Conservation (phyloP, 1,139 yeast genomes). For the Saccharomyces hybrid region DNA sequence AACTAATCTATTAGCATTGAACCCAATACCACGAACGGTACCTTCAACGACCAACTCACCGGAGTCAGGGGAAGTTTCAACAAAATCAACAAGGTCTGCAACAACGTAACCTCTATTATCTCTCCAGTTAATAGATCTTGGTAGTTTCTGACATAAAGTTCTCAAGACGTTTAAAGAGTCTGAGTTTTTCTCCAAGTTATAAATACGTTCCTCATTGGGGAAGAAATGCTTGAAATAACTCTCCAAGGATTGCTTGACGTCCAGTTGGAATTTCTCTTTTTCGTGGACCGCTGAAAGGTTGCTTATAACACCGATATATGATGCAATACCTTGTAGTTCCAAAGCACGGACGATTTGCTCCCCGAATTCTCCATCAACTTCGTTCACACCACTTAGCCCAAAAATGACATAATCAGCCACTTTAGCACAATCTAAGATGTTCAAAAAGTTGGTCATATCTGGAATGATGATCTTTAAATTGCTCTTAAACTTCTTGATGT, state of each 20-base stretch:
- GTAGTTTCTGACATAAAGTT: slow-evolving; percentile 74
- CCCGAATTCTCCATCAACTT: slow-evolving; percentile 72
- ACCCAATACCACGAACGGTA: slow-evolving; percentile 76
- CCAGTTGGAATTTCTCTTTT: slow-evolving; percentile 69
- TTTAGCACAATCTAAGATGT: slow-evolving; percentile 78
- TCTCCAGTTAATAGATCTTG: slow-evolving; percentile 84
- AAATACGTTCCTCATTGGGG: slow-evolving; percentile 75
- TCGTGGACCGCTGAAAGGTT: slow-evolving; percentile 58
- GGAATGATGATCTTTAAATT: slow-evolving; percentile 71
- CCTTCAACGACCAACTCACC: slow-evolving; percentile 62
- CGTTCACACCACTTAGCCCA: slow-evolving; percentile 76
- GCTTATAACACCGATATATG: slow-evolving; percentile 74
- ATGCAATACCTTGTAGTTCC: slow-evolving; percentile 87
- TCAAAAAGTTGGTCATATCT: slow-evolving; percentile 54
- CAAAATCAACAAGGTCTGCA: slow-evolving; percentile 56
- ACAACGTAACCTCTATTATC: slow-evolving; percentile 81
- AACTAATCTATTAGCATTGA: slow-evolving; percentile 66
- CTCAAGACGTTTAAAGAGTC: slow-evolving; percentile 71
- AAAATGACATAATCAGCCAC: slow-evolving; percentile 83
- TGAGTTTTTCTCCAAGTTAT: slow-evolving; percentile 55
- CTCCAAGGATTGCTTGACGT: slow-evolving; percentile 69
- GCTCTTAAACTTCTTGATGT: slow-evolving; percentile 62
- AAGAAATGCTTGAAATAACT: slow-evolving; percentile 85
- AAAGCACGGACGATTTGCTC: slow-evolving; percentile 83
- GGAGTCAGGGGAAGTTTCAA: slow-evolving; percentile 28